Evolutionary conservation across 352 stramenopile genomes (phyloP), one percentile per base, ranked within the genome.

Genomic region (Phytophthora melonis): DNA sequence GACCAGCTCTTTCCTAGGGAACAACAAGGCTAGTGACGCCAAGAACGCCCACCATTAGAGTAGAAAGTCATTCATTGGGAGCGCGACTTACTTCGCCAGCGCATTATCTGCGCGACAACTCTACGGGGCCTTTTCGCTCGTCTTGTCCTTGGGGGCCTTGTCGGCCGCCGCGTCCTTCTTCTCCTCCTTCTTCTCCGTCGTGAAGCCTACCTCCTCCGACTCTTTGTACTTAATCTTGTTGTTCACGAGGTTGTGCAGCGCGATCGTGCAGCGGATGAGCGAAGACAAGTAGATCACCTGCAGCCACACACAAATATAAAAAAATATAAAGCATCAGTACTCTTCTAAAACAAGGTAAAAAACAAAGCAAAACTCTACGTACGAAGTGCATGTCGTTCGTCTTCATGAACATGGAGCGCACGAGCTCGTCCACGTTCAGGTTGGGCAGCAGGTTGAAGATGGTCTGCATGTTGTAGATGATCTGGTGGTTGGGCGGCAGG

Each of bases 401-500:
- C 90, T 99, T 99, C 72, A 99, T 95, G 72, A 99, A 94, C 91
- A 99, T 98, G 58, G 92, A 95, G 63, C 94, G 90, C 66, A 99
- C 96, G 63, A 99, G 92, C 77, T 98, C 94, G 67, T 99, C 94
- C 30, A 99, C 91, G 84, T 99, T 99, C 27, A 99, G 81, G 83
- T 99, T 99, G 25, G 98, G 98, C 67, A 99, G 82, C 47, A 99
- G 79, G 81, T 99, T 99, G 78, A 99, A 98, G 77, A 99, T 99
- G n/a, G 96, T 98, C 88, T 99, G 98, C 90, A 99, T 97, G 86
- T 99, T 99, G 89, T 99, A 99, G 68, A 99, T 93, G 86, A 99
- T 99, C 72, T 95, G 89, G 77, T 95, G 84, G 77, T 95, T 95
- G 27, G 83, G 78, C 39, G 89, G 89, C 58, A 94, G 66, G 18